Conservation (phyloP, 495 filamentous ascomycete species). For the Lentithecium fluviatile region DNA sequence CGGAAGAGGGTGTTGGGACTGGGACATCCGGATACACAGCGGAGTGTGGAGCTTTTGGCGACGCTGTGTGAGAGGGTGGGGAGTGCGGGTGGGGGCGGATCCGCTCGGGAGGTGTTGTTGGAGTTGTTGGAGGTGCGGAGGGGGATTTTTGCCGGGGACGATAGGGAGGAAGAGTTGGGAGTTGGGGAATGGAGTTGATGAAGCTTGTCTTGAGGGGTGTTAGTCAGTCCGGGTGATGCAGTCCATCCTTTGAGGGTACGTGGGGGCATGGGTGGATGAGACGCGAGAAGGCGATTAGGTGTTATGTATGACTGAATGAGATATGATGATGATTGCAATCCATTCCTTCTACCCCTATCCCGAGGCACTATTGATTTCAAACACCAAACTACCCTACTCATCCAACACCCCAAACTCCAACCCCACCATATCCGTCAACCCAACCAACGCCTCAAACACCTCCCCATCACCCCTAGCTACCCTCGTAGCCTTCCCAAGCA, state of each 20-base stretch:
- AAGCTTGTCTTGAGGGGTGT: not conserved
- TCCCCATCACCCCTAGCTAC: constrained; percentile 66
- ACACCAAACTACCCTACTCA: too few relatives aligned
- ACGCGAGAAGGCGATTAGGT: not conserved
- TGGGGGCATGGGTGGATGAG: not conserved
- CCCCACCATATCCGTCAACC: constrained; percentile 66
- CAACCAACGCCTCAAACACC: constrained; percentile 60
- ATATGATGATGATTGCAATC: too few relatives aligned
- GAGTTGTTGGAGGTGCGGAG: not conserved
- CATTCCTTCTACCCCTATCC: too few relatives aligned
- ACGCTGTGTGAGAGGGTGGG: not conserved
- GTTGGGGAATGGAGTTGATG: not conserved
- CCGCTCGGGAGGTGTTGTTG: not conserved
- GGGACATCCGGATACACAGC: not conserved
- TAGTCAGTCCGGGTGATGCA: too few relatives aligned
- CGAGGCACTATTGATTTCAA: too few relatives aligned
- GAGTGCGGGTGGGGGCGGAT: not conserved
- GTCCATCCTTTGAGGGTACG: too few relatives aligned
- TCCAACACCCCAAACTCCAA: constrained; percentile 57
- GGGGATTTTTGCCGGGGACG: not conserved
- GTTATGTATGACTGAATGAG: not conserved
- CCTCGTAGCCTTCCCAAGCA: constrained; percentile 68
- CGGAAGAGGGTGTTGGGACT: not conserved
- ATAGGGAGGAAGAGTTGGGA: not conserved
- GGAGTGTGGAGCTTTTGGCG: not conserved